Base-by-base conservation (phyloP, 176 grass and related monocot species). In the Phoenix roebelenii region DNA sequence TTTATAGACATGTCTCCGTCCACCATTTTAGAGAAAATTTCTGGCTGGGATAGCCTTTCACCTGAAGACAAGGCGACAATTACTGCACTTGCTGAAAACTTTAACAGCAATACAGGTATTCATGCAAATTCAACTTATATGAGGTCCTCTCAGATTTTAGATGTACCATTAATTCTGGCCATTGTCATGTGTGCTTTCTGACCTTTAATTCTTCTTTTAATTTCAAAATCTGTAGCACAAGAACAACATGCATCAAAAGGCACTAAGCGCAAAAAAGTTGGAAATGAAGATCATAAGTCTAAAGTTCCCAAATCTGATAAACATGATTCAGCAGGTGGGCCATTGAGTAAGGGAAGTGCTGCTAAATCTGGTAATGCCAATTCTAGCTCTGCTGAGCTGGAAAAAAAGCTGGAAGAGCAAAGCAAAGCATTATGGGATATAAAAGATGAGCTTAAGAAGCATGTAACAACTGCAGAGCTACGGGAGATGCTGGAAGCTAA, bases 401-500 rank as follows among this genome's bases (percentile, higher is more conserved):
- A 85, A 49, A 70, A 78, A 59, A 82, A 80, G 62, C 76, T 96
- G 64, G 90, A 85, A 69, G 78, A 73, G 64, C 92, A 96, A 67
- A 96, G 78, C 70, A 88, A 88, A 22, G 58, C 82, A 28, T 63
- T 96, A 20, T 96, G 92, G 92, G 82, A 85, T 63, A 80, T 96
- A 58, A 96, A 90, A 55, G 92, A 96, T 77, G 83, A 90, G 58
- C 83, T 96, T 59, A 96, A 88, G 29, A 90, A 75, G 39, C 67
- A 90, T 55, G 75, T 96, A 14, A 77, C 69, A 19, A 75, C 84
- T 74, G 83, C 72, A 63, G 92, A 96, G 76, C 73, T 96, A 66
- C 82, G 72, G 68, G 83, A 88, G 32, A 82, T 96, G 78, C 86
- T 96, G 74, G 83, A 96, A 76, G 72, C 63, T 71, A 96, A 96